A percentile compares a stretch with the other conserved stretches of the same genome.
Evolutionary conservation across 2,329 filamentous ascomycete genomes (phyloP).

Genomic region (Sporothrix luriei): DNA sequence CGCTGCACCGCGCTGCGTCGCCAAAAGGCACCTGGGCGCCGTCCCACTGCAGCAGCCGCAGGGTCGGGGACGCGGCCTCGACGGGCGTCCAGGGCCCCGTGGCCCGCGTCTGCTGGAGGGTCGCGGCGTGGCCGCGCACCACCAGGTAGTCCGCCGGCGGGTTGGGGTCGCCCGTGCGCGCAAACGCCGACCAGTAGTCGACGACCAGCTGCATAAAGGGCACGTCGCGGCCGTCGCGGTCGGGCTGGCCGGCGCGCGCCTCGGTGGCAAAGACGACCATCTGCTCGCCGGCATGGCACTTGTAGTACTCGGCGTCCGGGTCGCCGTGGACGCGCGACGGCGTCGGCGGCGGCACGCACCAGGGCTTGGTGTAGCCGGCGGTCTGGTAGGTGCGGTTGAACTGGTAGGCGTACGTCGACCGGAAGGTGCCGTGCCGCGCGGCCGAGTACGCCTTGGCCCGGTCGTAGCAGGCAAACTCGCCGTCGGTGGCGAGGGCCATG

Average conservation of each 20-base stretch:
- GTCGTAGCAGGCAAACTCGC: conserved; percentile 44
- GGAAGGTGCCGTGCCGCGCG: conserved; percentile 42
- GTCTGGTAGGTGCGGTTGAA: conserved; percentile 49
- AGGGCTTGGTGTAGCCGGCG: conserved; percentile 39
- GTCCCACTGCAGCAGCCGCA: conserved; percentile 41
- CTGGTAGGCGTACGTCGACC: conserved; percentile 43
- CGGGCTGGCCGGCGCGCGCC: conserved; percentile 41
- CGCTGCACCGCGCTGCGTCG: conserved; percentile 36
- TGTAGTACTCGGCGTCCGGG: conserved; percentile 46
- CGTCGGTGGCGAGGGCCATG: conserved; percentile 42
- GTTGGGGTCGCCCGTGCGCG: conserved; percentile 42
- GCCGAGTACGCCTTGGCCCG: conserved; percentile 44
- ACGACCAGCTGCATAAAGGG: conserved; percentile 43
- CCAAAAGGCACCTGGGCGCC: conserved; percentile 37
- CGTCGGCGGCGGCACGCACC: conserved; percentile 41
- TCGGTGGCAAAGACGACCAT: conserved; percentile 45
- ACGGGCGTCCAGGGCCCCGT: conserved; percentile 41
- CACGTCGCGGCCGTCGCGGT: conserved; percentile 45
- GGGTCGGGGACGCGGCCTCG: conserved; percentile 31
- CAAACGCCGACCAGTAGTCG: conserved; percentile 45
- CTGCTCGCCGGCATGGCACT: conserved; percentile 48
- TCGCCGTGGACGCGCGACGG: conserved; percentile 42
- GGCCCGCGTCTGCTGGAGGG: conserved; percentile 39
- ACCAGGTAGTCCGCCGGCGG: conserved; percentile 40
- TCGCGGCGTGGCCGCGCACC: conserved; percentile 40